phyloP scores from a whole-genome alignment of 2,329 filamentous ascomycete species.

The Graphilbum sp. region DNA sequence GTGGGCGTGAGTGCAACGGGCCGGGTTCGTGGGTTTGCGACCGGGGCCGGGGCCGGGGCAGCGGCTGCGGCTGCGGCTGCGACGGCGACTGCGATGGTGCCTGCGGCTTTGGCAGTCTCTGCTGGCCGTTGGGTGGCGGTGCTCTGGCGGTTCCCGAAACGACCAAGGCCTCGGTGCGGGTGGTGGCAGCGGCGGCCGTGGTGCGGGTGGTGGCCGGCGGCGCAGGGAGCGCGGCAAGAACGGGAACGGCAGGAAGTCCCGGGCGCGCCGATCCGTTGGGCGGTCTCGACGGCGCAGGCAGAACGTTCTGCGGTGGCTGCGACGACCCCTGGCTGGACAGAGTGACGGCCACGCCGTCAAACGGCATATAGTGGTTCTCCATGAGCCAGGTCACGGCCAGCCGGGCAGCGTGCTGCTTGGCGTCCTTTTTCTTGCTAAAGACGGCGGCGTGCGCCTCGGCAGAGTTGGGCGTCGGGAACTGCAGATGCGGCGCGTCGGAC shows the following conservation, averaged over 20 bases:
- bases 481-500: neutral
- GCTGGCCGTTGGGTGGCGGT: too few relatives aligned
- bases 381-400: slow-evolving; percentile 27
- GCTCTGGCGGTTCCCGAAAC: too few relatives aligned
- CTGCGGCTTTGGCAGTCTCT: neutral
- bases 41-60: neutral
- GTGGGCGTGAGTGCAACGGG: too few relatives aligned
- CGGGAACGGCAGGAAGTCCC: too few relatives aligned
- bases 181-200: too few relatives aligned
- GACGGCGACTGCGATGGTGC: neutral
- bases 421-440: slow-evolving; percentile 28
- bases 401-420: slow-evolving; percentile 36
- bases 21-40: neutral
- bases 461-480: neutral
- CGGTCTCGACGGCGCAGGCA: too few relatives aligned
- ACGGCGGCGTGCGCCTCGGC: neutral
- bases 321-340: too few relatives aligned
- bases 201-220: neutral
- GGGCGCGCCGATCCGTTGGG: too few relatives aligned
- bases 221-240: neutral
- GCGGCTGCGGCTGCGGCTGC: neutral
- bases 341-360: slow-evolving; percentile 6
- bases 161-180: too few relatives aligned
- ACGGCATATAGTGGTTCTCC: slow-evolving; percentile 13
- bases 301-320: too few relatives aligned